Evolutionary conservation across 495 filamentous ascomycete genomes (phyloP).

Genomic region (Talaromyces proteolyticus): DNA sequence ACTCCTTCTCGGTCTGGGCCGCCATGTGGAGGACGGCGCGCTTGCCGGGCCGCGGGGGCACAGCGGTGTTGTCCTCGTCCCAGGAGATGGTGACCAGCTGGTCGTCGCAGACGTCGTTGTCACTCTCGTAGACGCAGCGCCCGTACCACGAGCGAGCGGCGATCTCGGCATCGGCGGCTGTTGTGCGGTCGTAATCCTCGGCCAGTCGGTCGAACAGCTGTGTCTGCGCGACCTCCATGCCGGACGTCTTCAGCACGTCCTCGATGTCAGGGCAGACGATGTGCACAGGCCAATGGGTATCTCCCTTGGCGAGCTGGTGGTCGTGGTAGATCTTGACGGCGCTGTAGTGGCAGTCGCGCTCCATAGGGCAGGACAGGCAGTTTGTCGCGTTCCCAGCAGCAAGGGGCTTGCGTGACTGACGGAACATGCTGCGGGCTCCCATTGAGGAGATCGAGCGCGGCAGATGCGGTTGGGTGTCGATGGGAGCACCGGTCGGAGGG

Average conservation of each 20-base stretch:
- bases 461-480: too few relatives aligned
- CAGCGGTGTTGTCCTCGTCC: background rate
- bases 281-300: too few relatives aligned
- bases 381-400: slow-evolving; percentile 66
- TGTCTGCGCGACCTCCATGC: too few relatives aligned
- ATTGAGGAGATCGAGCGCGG: too few relatives aligned
- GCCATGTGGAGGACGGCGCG: slow-evolving; percentile 81
- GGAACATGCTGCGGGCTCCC: slow-evolving; percentile 52
- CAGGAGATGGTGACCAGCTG: slow-evolving; percentile 76
- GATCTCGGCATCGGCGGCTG: too few relatives aligned
- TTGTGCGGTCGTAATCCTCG: too few relatives aligned
- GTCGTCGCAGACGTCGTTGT: slow-evolving; percentile 76
- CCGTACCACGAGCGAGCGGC: slow-evolving; percentile 79
- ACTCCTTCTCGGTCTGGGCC: slow-evolving; percentile 67
- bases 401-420: slow-evolving; percentile 56
- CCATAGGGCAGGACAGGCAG: slow-evolving; percentile 63
- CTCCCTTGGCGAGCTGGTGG: too few relatives aligned
- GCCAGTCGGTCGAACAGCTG: too few relatives aligned
- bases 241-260: too few relatives aligned
- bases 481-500: too few relatives aligned
- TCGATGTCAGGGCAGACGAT: too few relatives aligned
- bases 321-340: slow-evolving; percentile 71
- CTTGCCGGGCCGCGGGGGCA: slow-evolving; percentile 58
- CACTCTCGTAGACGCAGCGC: slow-evolving; percentile 73
- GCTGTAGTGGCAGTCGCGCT: slow-evolving; percentile 64